Evolutionary conservation across 192 early-diverging fungal genomes (phyloP).

Genomic region (Dissophora ornata): DNA sequence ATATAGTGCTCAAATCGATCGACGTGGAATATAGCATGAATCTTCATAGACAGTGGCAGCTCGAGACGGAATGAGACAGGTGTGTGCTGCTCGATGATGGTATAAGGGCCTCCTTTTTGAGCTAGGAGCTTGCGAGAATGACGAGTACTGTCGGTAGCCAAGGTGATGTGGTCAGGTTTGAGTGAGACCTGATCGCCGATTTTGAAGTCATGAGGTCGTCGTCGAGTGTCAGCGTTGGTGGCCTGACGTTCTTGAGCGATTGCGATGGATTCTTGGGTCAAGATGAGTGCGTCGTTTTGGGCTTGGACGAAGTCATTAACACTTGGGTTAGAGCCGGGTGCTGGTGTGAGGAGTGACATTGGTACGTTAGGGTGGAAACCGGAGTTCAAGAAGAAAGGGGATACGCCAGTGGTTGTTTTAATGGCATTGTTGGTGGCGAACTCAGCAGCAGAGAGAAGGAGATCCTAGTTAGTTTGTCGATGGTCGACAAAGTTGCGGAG

Average conservation of each 20-base stretch:
- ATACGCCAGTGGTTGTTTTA: neutral
- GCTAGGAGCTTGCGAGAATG: neutral
- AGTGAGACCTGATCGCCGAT: constrained; percentile 2
- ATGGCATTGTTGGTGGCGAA: constrained; percentile 2
- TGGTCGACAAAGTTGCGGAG: neutral
- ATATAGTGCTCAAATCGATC: constrained; percentile 8
- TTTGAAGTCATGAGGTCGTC: constrained; percentile 11
- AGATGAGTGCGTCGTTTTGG: neutral
- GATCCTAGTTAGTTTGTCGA: constrained; percentile 3
- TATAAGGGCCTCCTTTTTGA: constrained; percentile 6
- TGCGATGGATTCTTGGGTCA: neutral
- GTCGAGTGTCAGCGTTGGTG: neutral
- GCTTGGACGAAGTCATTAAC: neutral
- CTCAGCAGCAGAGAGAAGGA: neutral
- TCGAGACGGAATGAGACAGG: constrained; percentile 13
- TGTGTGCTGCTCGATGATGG: constrained; percentile 8
- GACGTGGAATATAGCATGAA: constrained; percentile 12
- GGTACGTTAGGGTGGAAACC: constrained; percentile 2
- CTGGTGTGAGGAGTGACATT: neutral
- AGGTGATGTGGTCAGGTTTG: constrained; percentile 3
- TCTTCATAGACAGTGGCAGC: constrained; percentile 9
- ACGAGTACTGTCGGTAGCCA: neutral
- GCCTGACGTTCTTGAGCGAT: constrained; percentile 2
- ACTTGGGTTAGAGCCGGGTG: neutral
- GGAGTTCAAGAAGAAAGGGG: constrained; percentile 1